phyloP scores from a whole-genome alignment of 495 filamentous ascomycete genomes.

The Neurospora sp. region DNA sequence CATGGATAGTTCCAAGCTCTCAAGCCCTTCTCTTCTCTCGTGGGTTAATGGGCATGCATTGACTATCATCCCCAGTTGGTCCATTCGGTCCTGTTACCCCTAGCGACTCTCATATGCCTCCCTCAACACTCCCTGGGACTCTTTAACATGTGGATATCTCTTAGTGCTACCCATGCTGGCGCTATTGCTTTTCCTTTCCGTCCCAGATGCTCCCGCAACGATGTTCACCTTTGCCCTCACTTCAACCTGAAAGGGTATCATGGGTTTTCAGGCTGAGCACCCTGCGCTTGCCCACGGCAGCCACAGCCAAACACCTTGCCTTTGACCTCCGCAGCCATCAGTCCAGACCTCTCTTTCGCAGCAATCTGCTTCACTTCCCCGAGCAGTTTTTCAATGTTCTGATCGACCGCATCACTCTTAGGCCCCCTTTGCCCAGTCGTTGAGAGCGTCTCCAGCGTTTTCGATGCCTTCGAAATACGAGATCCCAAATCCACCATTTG shows the following conservation, averaged over 20 bases:
- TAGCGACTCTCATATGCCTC: neutral
- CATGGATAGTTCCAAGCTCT: neutral
- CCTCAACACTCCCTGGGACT: too few species aligned
- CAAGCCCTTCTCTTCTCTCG: neutral
- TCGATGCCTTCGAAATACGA: slow-evolving; percentile 60
- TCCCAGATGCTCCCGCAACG: neutral
- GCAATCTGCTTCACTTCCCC: slow-evolving; percentile 71
- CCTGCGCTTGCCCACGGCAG: neutral
- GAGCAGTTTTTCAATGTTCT: slow-evolving; percentile 61
- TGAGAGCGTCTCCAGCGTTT: neutral
- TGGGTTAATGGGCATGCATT: neutral
- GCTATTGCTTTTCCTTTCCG: neutral
- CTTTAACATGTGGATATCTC: neutral
- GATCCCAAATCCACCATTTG: slow-evolving; percentile 81
- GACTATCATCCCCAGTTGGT: neutral
- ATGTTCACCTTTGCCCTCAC: neutral
- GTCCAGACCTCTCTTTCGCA: slow-evolving; percentile 74
- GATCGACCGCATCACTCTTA: slow-evolving; percentile 29
- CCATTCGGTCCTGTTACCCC: neutral
- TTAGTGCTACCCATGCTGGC: neutral
- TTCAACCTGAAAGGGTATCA: neutral
- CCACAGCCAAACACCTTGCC: slow-evolving; percentile 58
- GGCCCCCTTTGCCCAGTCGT: neutral
- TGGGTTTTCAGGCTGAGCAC: neutral
- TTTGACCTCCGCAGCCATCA: slow-evolving; percentile 77